phyloP scores from a whole-genome alignment of 2,329 filamentous ascomycete species.

The Ophiostoma pallidulum region DNA sequence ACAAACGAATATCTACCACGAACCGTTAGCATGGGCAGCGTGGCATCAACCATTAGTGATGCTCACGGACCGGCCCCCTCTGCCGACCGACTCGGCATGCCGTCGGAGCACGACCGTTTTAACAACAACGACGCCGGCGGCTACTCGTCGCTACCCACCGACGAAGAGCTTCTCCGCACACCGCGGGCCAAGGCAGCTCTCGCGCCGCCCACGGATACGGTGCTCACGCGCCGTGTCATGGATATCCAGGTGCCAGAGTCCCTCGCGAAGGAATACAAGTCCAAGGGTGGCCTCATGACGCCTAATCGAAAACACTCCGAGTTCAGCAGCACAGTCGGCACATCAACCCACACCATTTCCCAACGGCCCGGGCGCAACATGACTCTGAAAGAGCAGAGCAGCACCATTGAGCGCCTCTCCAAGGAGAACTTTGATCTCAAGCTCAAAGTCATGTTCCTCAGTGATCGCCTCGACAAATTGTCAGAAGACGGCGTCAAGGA shows the following conservation, averaged over 20 bases:
- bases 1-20: slow-evolving; percentile 54
- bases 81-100: slow-evolving; percentile 42
- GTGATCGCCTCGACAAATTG: slow-evolving; percentile 82
- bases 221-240: slow-evolving; percentile 77
- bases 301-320: slow-evolving; percentile 43
- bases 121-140: too few species aligned
- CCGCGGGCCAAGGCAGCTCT: slow-evolving; percentile 49
- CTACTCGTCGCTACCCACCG: slow-evolving; percentile 20
- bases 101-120: slow-evolving; percentile 40
- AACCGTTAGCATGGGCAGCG: slow-evolving; percentile 79
- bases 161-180: slow-evolving; percentile 51
- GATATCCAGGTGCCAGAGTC: slow-evolving; percentile 88
- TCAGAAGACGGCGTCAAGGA: slow-evolving; percentile 96
- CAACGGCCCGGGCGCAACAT: slow-evolving; percentile 56
- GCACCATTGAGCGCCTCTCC: slow-evolving; percentile 87
- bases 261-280: slow-evolving; percentile 75
- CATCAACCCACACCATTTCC: slow-evolving; percentile 11
- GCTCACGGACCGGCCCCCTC: slow-evolving; percentile 39
- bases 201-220: slow-evolving; percentile 70
- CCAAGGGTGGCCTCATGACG: slow-evolving; percentile 57
- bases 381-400: slow-evolving; percentile 94
- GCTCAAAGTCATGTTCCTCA: slow-evolving; percentile 94
- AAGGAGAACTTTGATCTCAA: slow-evolving; percentile 99
- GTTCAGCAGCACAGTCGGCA: slow-evolving; percentile 34
- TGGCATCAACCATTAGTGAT: slow-evolving; percentile 66